These are phyloP conservation scores for Plasmodium adleri DNA, from an alignment of 169 alveolate genomes.

Conservation along the genomic window DNA sequence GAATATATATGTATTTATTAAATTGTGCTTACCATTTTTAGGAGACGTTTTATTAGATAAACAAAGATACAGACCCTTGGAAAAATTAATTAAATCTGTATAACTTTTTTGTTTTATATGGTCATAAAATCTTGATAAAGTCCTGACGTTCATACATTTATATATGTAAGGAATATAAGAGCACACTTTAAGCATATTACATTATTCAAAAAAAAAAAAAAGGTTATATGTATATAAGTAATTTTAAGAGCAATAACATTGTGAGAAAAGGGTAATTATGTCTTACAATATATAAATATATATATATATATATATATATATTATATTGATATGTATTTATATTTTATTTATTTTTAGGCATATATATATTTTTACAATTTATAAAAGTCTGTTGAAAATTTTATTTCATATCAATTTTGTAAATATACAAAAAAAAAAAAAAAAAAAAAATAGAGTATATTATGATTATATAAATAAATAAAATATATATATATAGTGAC, in stretches of 20 bases:
- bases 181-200: conserved; percentile 31
- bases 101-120: conserved; percentile 29
- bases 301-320: no score
- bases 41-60: conserved; percentile 31
- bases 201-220: conserved; percentile 3
- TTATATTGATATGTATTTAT: no score
- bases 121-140: conserved; percentile 28
- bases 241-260: neutral
- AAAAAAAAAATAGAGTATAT: no score
- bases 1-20: neutral
- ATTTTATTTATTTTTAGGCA: no score
- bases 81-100: conserved; percentile 45
- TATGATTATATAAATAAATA: no score
- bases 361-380: no score
- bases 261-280: no score
- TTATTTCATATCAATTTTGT: no score
- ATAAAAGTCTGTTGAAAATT: no score
- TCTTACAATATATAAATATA: no score
- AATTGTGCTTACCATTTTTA: conserved; percentile 20
- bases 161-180: conserved; percentile 55
- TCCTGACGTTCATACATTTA: conserved; percentile 34
- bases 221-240: neutral
- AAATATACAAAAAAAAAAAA: no score
- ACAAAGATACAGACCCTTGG: conserved; percentile 43
- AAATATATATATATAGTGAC: no score